Evolutionary conservation across 805 yeast species (phyloP).

Genomic region (Wickerhamiella alocasiicola): DNA sequence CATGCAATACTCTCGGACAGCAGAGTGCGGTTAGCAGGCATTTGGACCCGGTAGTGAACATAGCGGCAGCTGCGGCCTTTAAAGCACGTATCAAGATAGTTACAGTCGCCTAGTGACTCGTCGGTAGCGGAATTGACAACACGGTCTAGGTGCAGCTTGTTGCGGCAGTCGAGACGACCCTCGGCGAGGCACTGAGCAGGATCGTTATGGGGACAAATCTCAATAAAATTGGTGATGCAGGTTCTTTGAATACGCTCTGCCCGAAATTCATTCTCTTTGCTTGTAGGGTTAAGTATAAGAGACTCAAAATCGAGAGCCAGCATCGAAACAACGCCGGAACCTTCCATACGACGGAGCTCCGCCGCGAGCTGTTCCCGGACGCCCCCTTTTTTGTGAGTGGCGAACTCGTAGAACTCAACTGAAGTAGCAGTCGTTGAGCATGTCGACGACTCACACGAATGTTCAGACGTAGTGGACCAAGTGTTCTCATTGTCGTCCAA

Average conservation of each 20-base stretch:
- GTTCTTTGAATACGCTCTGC: background rate
- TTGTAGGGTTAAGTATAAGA: background rate
- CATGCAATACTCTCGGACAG: background rate
- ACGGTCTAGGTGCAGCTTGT: slow-evolving; percentile 25
- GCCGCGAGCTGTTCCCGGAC: slow-evolving; percentile 3
- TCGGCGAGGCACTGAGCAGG: background rate
- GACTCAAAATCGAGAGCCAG: background rate
- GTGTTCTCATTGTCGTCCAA: slow-evolving; percentile 3
- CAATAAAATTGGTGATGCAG: background rate
- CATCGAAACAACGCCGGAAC: background rate
- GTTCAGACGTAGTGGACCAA: too few species aligned
- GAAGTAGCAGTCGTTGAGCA: background rate
- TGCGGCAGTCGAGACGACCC: slow-evolving; percentile 1
- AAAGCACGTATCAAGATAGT: slow-evolving; percentile 88
- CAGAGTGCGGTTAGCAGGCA: slow-evolving; percentile 3
- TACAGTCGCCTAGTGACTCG: slow-evolving; percentile 68
- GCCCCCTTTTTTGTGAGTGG: background rate
- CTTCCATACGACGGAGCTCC: background rate
- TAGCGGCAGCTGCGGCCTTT: slow-evolving; percentile 69
- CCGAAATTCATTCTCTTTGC: background rate
- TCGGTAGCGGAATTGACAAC: slow-evolving; percentile 45
- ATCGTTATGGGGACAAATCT: slow-evolving; percentile 7
- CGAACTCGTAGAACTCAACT: background rate
- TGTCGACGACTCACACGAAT: slow-evolving; percentile 5
- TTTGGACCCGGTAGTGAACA: slow-evolving; percentile 44